These are phyloP conservation scores for Curvularia verruculosa DNA, from an alignment of 2,329 filamentous ascomycete genomes.

Conservation along the genomic window DNA sequence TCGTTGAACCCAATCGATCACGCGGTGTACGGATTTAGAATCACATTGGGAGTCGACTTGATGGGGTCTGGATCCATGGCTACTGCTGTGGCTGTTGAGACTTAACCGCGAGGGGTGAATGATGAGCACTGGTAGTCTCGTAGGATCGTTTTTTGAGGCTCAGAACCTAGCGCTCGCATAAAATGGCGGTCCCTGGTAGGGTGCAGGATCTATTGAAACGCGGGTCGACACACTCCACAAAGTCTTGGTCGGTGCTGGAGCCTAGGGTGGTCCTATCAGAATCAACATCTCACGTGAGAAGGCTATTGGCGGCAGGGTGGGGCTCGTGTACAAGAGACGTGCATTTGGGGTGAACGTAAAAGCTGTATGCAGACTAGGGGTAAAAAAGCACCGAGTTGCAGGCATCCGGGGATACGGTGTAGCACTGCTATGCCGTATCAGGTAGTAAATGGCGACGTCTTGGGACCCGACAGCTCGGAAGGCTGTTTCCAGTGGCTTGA, in stretches of 20 bases:
- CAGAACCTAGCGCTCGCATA: conserved; percentile 12
- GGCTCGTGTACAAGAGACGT: conserved; percentile 4
- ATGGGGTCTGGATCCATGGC: not conserved
- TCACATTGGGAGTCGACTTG: conserved; percentile 4
- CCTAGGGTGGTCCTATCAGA: conserved; percentile 8
- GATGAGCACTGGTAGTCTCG: conserved; percentile 5
- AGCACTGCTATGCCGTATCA: conserved; percentile 1
- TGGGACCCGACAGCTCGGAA: not conserved
- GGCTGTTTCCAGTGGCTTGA: not conserved
- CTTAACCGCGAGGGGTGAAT: conserved; percentile 10
- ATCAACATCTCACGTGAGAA: not conserved
- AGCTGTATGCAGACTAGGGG: not conserved
- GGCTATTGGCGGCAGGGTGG: not conserved
- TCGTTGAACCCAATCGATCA: conserved; percentile 10
- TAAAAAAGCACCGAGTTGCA: conserved; percentile 9
- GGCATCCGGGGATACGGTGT: conserved; percentile 4
- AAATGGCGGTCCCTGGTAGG: conserved; percentile 5
- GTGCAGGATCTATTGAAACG: conserved; percentile 20
- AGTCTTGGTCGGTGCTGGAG: conserved; percentile 4
- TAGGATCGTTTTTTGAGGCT: conserved; percentile 2
- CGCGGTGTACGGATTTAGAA: conserved; percentile 9
- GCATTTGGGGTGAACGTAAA: not conserved
- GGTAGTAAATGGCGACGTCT: not conserved
- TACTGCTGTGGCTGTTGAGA: conserved; percentile 2
- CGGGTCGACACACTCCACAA: conserved; percentile 10